Base-by-base conservation (phyloP, 192 early-diverging fungal species). In the Linnemannia exigua region DNA sequence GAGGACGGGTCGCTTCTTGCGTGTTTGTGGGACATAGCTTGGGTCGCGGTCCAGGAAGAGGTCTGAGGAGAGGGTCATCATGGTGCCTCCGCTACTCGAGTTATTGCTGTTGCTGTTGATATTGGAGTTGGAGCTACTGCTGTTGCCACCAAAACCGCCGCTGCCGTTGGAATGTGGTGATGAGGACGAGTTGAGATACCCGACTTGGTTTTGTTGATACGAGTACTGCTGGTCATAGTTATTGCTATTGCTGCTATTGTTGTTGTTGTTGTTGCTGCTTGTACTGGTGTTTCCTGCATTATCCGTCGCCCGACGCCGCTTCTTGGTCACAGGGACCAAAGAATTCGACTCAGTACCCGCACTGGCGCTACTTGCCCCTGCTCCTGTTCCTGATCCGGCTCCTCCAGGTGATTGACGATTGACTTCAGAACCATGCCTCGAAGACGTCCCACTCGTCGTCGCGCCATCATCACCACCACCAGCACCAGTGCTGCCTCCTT, bases 11-110 rank as follows among this genome's bases (percentile, higher is more conserved):
- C 73, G 88, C 47, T 73, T 72, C 50, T 87, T 85, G 46, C 87
- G 78, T 44, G 71, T 38, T 41, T 85, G 86, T 6, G 93, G 93
- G 61, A 93, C 87, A 87, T 95, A 95, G n/a, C 81, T 91, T 47
- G 93, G 91, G 77, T 95, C 95, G 22, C 91, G 88, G 37, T 93
- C 95, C 35, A 93, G 69, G 67, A 89, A 87, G 54, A 84, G 74
- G 47, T 89, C 87, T 20, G 84, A 79, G 48, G 89, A 87, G 6
- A 46, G 31, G 2, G 38, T 46, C 70, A 71, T 46, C 70, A 28
- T 16, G 28, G 35, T 68, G 28, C 90, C 84, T 12, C 77, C 25
- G 20, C 38, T 66, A 41, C 33, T 67, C 4, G 37, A 41, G 46
- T 19, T 52, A 37, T 22, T 68, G 44, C 46, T 31, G 52, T 72